phyloP scores from a whole-genome alignment of 176 grass and related monocot genomes.

The Pontederia crassipes region DNA sequence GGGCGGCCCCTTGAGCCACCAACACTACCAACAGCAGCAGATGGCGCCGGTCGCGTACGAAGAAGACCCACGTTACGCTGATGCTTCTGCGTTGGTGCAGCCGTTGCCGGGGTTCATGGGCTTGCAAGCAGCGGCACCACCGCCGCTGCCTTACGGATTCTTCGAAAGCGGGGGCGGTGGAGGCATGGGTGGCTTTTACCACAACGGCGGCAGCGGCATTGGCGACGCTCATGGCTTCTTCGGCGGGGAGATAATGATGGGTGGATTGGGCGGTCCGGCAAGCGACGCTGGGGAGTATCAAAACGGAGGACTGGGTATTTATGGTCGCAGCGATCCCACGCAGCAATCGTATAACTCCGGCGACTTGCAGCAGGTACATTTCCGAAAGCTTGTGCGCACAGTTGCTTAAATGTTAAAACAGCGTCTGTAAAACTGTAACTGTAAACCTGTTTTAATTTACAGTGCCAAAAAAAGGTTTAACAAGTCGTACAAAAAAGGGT shows the following conservation, averaged over 20 bases:
- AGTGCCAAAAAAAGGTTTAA: too few relatives aligned
- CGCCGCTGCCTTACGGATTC: neutral
- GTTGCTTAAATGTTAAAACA: neutral
- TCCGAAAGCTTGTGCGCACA: neutral
- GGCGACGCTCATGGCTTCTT: neutral
- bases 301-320: conserved; percentile 23
- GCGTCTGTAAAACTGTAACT: neutral
- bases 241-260: conserved; percentile 29
- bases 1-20: neutral
- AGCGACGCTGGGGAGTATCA: conserved; percentile 42
- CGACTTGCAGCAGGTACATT: conserved; percentile 21
- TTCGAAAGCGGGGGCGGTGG: neutral
- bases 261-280: neutral
- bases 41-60: neutral
- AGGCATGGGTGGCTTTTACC: conserved; percentile 1
- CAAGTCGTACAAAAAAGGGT: too few relatives aligned
- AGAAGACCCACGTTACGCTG: neutral
- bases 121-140: neutral
- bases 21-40: neutral
- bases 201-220: neutral
- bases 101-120: neutral
- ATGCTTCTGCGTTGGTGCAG: neutral
- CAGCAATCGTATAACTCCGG: conserved; percentile 30
- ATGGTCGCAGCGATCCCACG: conserved; percentile 32
- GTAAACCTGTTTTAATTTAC: neutral